These are phyloP conservation scores for Kodamaea kakaduensis DNA, from an alignment of 805 yeast species.

Conservation along the genomic window DNA sequence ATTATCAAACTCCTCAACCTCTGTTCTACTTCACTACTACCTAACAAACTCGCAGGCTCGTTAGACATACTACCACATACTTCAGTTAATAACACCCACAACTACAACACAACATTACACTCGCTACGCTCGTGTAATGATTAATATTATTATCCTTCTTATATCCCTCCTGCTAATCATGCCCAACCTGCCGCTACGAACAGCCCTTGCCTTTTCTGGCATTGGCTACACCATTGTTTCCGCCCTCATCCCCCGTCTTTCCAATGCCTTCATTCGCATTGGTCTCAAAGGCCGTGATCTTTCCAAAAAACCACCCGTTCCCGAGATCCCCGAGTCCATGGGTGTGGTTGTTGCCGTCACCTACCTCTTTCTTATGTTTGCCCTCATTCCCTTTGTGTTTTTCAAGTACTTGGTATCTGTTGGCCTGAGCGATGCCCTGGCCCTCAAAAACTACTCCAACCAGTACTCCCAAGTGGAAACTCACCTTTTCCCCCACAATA, in stretches of 20 bases:
- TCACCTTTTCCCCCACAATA: conserved; percentile 67
- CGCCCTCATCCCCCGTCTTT: conserved; percentile 64
- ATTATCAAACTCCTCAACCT: too few relatives aligned
- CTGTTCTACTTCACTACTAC: too few relatives aligned
- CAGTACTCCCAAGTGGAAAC: conserved; percentile 33
- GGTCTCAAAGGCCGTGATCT: conserved; percentile 87
- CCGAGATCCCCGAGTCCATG: conserved; percentile 75
- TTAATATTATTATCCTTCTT: too few relatives aligned
- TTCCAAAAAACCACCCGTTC: conserved; percentile 69
- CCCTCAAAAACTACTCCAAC: conserved; percentile 28
- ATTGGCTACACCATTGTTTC: conserved; percentile 62
- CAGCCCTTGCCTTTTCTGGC: conserved; percentile 64
- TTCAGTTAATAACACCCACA: too few relatives aligned
- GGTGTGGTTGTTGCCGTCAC: conserved; percentile 87
- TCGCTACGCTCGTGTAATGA: too few relatives aligned
- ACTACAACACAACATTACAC: too few relatives aligned
- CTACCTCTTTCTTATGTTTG: conserved; percentile 74
- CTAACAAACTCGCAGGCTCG: too few relatives aligned
- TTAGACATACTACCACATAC: too few relatives aligned
- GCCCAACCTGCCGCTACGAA: conserved; percentile 46
- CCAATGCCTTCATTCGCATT: conserved; percentile 60
- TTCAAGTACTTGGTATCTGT: conserved; percentile 63
- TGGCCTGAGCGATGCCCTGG: conserved; percentile 29
- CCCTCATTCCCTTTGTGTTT: conserved; percentile 85
- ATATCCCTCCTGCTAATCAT: conserved; percentile 23